phyloP scores from a whole-genome alignment of 2,329 filamentous ascomycete species.

The Acephala macrosclerotiorum region DNA sequence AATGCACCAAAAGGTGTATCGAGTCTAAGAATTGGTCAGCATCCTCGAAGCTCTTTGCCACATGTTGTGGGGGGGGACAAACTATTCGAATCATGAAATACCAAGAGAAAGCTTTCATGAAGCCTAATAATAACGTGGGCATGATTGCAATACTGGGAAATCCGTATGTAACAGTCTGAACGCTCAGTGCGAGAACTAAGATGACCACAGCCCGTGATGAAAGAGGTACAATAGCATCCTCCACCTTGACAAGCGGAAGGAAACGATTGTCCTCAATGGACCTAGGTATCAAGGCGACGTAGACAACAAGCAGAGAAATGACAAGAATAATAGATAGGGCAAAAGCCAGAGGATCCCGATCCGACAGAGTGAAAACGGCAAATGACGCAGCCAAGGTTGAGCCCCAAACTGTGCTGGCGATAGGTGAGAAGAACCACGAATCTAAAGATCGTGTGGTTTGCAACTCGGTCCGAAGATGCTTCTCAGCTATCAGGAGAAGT shows the following conservation, averaged over 20 bases:
- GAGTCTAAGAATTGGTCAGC: conserved; percentile 1
- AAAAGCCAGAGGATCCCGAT: not conserved
- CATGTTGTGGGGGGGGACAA: not conserved
- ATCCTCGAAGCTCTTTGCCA: not conserved
- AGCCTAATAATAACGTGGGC: not conserved
- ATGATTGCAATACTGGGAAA: not conserved
- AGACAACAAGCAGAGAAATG: not conserved
- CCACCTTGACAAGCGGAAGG: conserved; percentile 1
- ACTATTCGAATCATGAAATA: conserved; percentile 12
- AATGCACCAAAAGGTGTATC: conserved; percentile 14
- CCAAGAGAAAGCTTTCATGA: conserved; percentile 15
- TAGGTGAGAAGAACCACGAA: not conserved
- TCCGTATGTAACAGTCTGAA: not conserved
- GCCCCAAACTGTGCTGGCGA: not conserved
- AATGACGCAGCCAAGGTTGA: not conserved
- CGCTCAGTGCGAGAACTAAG: not conserved
- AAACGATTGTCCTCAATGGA: not conserved
- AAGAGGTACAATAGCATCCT: not conserved
- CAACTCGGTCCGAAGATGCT: no score
- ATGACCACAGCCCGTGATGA: not conserved
- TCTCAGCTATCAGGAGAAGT: conserved; percentile 6
- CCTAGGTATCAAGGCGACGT: not conserved
- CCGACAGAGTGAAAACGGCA: not conserved
- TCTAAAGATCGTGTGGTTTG: not conserved
- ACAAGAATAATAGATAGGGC: not conserved